Conservation (phyloP, 148 eudicot genomes). For the Persicaria maculosa region DNA sequence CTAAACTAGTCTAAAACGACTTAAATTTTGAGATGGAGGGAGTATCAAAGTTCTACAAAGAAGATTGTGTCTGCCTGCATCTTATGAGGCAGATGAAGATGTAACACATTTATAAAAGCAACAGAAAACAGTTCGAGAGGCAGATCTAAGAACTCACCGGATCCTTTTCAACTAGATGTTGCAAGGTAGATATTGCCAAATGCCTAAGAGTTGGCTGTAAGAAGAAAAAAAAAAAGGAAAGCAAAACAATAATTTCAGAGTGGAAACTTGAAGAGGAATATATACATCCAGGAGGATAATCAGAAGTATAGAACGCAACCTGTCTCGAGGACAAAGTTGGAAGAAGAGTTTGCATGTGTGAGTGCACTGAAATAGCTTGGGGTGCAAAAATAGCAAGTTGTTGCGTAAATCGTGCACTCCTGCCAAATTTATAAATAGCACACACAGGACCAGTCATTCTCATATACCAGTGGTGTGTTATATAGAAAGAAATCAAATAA, state of each 20-base stretch:
- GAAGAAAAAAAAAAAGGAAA: conserved; percentile 16
- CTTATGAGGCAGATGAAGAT: neutral
- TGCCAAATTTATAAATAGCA: conserved; percentile 24
- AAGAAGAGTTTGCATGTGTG: conserved; percentile 84
- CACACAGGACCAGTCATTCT: conserved; percentile 14
- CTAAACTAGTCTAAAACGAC: too few relatives aligned
- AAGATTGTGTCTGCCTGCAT: neutral
- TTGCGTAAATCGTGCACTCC: conserved; percentile 92
- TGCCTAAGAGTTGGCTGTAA: conserved; percentile 87
- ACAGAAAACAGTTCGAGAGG: neutral
- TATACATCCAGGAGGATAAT: neutral
- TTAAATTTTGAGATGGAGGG: too few relatives aligned
- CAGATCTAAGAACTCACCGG: conserved; percentile 47
- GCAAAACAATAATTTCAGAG: neutral
- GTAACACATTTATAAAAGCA: neutral
- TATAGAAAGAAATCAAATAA: neutral
- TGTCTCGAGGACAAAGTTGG: conserved; percentile 94
- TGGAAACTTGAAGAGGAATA: neutral
- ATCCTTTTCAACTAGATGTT: conserved; percentile 97
- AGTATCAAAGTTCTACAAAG: neutral
- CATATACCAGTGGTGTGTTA: neutral
- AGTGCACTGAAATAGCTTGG: conserved; percentile 90
- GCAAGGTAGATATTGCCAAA: conserved; percentile 85
- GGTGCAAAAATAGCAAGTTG: conserved; percentile 98
- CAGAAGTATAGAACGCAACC: conserved; percentile 30